These are phyloP conservation scores for Vicia villosa DNA, from an alignment of 306 rosid species.

Conservation along the genomic window DNA sequence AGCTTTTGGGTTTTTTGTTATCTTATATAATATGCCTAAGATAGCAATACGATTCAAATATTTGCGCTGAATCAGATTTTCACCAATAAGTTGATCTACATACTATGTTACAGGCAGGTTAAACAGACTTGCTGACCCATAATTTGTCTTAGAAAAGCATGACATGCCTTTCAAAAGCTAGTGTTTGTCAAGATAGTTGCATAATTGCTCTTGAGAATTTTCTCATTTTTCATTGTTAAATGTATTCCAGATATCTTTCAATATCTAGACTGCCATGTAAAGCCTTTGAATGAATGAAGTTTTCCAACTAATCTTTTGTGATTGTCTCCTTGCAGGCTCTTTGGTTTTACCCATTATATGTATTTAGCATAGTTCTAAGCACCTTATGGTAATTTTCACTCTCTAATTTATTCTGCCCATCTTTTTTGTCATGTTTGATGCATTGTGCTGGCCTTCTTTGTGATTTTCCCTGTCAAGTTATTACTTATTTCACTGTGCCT, in stretches of 20 bases:
- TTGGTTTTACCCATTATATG: constrained; percentile 89
- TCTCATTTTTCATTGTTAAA: constrained; percentile 26
- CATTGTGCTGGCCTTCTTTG: background rate
- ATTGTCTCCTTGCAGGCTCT: constrained; percentile 57
- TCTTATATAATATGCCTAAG: background rate
- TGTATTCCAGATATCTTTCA: constrained; percentile 25
- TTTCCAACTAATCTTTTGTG: constrained; percentile 17
- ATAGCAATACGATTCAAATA: background rate
- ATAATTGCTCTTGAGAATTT: background rate
- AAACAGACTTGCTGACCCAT: background rate
- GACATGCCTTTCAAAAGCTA: constrained; percentile 18
- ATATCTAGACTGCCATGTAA: background rate
- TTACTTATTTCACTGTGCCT: constrained; percentile 4
- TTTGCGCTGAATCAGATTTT: too few species aligned
- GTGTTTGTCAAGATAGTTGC: background rate
- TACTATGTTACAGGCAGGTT: background rate
- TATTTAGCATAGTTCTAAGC: constrained; percentile 84
- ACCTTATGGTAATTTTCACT: constrained; percentile 63
- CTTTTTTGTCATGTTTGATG: constrained; percentile 11
- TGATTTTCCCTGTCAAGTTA: constrained; percentile 4
- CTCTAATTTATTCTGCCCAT: constrained; percentile 13
- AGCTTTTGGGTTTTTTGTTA: background rate
- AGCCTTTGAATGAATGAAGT: constrained; percentile 11
- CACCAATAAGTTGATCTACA: too few species aligned
- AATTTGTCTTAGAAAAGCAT: constrained; percentile 2